These are phyloP conservation scores for Pseudopithomyces chartarum DNA, from an alignment of 2,329 filamentous ascomycete genomes.

Conservation along the genomic window DNA sequence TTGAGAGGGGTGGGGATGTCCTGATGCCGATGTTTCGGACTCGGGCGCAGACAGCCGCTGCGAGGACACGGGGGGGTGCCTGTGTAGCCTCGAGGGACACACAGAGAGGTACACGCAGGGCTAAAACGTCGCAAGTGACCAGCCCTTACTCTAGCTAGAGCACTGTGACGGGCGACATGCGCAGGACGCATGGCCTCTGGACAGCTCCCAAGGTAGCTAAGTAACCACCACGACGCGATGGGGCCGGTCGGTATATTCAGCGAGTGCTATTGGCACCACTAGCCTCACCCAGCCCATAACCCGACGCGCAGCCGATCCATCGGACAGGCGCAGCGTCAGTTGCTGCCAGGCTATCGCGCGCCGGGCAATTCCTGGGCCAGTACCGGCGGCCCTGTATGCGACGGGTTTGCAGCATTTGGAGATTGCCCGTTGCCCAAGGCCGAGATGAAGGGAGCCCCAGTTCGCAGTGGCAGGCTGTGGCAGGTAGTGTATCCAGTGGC, in stretches of 20 bases:
- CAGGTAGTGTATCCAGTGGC: too few species aligned
- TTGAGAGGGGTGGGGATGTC: background rate
- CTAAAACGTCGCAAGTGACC: background rate
- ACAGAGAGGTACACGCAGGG: background rate
- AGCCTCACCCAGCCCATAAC: background rate
- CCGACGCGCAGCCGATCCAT: slow-evolving; percentile 9
- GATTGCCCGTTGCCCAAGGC: slow-evolving; percentile 4
- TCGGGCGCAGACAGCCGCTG: background rate
- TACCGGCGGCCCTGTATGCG: slow-evolving; percentile 13
- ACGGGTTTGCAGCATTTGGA: slow-evolving; percentile 16
- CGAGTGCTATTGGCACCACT: slow-evolving; percentile 25
- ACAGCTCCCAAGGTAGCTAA: too few species aligned
- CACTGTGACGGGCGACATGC: too few species aligned
- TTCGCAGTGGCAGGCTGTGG: background rate
- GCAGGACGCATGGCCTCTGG: too few species aligned
- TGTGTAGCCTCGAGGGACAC: background rate
- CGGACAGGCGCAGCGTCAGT: background rate
- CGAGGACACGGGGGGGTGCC: background rate
- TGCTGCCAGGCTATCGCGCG: background rate
- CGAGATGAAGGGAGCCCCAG: slow-evolving; percentile 13
- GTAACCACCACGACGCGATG: background rate
- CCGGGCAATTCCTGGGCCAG: slow-evolving; percentile 2
- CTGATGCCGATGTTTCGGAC: background rate
- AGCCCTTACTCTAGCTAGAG: too few species aligned
- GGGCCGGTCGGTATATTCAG: background rate